phyloP scores from a whole-genome alignment of 495 filamentous ascomycete genomes.

The Pyrenopolyporus hunteri region DNA sequence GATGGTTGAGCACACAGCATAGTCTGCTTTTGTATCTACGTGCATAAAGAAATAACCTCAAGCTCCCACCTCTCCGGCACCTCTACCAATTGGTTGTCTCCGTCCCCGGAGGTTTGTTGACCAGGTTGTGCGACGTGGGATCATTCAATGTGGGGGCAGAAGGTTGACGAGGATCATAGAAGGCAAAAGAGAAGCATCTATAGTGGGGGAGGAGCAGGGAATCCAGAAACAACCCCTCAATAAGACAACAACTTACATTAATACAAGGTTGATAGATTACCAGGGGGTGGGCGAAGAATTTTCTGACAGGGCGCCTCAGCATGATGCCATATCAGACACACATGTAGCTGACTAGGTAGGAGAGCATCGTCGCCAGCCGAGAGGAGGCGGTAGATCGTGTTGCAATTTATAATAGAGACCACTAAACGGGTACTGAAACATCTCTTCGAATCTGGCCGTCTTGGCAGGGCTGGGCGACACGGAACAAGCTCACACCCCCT shows the following conservation, averaged over 20 bases:
- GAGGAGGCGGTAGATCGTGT: slow-evolving; percentile 33
- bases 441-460: slow-evolving; percentile 34
- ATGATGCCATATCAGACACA: slow-evolving; percentile 21
- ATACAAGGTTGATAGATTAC: slow-evolving; percentile 21
- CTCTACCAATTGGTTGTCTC: slow-evolving; percentile 16
- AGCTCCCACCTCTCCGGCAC: slow-evolving; percentile 22
- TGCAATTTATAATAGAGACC: slow-evolving; percentile 24
- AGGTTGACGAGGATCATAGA: slow-evolving; percentile 18
- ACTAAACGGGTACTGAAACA: slow-evolving; percentile 33
- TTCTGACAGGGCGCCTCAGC: slow-evolving; percentile 16
- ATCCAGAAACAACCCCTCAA: slow-evolving; percentile 17
- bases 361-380: slow-evolving; percentile 15
- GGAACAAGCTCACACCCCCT: slow-evolving; percentile 30
- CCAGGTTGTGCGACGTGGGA: slow-evolving; percentile 34
- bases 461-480: slow-evolving; percentile 34
- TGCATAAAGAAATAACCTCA: slow-evolving; percentile 24
- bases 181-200: slow-evolving; percentile 21
- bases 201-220: slow-evolving; percentile 28
- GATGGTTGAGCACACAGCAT: slow-evolving; percentile 9
- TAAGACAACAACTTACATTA: slow-evolving; percentile 29
- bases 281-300: slow-evolving; percentile 4
- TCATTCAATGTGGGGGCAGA: slow-evolving; percentile 32
- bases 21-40: slow-evolving; percentile 15
- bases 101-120: slow-evolving; percentile 20
- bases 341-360: slow-evolving; percentile 16